Conservation (phyloP, 2,329 filamentous ascomycete genomes). For the Fusarium phyllophilum region DNA sequence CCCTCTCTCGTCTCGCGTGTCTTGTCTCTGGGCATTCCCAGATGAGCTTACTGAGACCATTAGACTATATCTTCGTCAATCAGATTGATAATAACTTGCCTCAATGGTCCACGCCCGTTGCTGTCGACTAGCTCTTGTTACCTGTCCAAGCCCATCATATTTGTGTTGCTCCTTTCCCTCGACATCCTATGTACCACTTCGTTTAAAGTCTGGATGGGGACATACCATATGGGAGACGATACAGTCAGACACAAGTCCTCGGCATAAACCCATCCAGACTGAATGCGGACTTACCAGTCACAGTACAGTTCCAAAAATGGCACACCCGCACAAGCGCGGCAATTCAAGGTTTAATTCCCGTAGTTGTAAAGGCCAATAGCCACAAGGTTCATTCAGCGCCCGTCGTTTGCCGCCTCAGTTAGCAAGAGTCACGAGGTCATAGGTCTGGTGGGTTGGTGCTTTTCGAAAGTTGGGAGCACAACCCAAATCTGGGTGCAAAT, state of each 20-base stretch:
- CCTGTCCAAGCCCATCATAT: background rate
- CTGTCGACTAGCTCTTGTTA: background rate
- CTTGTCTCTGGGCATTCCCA: background rate
- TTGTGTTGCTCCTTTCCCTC: background rate
- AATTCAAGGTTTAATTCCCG: conserved; percentile 33
- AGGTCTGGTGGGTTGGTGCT: background rate
- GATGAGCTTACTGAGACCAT: background rate
- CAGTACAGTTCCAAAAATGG: background rate
- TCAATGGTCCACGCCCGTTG: background rate
- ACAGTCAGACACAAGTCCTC: background rate
- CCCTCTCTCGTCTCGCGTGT: conserved; percentile 17
- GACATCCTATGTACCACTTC: background rate
- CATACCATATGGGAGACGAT: background rate
- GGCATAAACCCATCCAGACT: background rate
- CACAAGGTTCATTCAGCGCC: conserved; percentile 14
- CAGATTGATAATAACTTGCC: background rate
- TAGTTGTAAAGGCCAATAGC: conserved; percentile 9
- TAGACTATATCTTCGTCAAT: background rate
- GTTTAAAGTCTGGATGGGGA: background rate
- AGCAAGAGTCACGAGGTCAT: conserved; percentile 20
- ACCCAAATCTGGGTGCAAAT: background rate
- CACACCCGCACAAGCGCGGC: conserved; percentile 3
- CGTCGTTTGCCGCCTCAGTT: conserved; percentile 20
- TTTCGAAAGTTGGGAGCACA: background rate
- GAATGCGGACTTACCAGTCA: background rate